Base-by-base conservation (phyloP, 495 filamentous ascomycete genomes). In the Terfezia boudieri region DNA sequence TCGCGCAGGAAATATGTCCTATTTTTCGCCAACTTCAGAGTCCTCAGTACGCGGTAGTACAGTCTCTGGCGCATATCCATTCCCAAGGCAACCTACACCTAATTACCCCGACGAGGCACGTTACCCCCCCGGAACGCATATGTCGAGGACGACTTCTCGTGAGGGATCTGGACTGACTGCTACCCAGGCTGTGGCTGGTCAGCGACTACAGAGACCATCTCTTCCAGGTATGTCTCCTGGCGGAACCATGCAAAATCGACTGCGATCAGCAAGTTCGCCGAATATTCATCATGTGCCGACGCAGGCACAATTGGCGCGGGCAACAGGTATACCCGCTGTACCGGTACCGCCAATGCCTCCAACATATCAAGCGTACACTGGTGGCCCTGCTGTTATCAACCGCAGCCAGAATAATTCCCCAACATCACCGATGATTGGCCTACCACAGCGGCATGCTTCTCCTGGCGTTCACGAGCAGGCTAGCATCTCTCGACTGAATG, bases 11-110 rank as follows among this genome's bases (percentile, higher is more conserved):
- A 82, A 65, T 55, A 62, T 53, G 50, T 94, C 87, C 8, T 95
- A 94, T 65, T 98, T 98, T 66, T 95, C 89, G 0, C 90, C 90
- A 1, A 75, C 78, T 9, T 76, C 74, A 11, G 87, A 95, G 55
- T 88, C 87, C 1, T 92, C 86, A 2, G 82, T 82, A 7, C 76
- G 88, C 50, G 86, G 85, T 8, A 93, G 83, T 53, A 76, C 78
- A 51, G 76, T 77, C 2, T 73, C 72, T 37, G 73, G 66, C 0
- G 66, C 76, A 56, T 88, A 82, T 61, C 77, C 79, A 8, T 94
- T 92, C 63, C 80, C 88, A 51, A 79, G 88, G 35, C 79, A 88
- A 60, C 70, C 70, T 12, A 79, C 76, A 7, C 75, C 81, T 58
- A 60, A 80, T 68, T 73, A 68, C 17, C 74, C 76, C 55, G 83